Conservation (phyloP, 176 grass and related monocot genomes). For the Carex scoparia region DNA sequence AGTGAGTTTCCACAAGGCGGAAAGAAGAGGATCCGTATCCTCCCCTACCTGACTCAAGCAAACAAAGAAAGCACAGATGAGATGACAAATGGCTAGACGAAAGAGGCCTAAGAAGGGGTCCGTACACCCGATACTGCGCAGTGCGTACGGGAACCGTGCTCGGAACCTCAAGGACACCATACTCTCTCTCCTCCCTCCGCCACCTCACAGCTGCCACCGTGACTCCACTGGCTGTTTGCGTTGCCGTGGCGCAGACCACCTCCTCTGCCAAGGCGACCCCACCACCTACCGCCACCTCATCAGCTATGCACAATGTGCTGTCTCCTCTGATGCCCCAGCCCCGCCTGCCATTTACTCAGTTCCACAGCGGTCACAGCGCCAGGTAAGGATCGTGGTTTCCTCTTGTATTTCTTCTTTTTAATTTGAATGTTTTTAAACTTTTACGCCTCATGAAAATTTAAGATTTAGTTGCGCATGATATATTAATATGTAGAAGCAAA, state of each 20-base stretch:
- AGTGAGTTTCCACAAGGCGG: neutral
- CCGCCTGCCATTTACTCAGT: slow-evolving; percentile 4
- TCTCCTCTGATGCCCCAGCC: neutral
- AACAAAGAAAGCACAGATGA: too few species aligned
- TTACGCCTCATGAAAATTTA: neutral
- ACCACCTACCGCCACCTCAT: slow-evolving; percentile 25
- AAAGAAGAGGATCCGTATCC: neutral
- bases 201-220: slow-evolving; percentile 5
- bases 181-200: slow-evolving; percentile 27
- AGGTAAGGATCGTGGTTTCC: slow-evolving; percentile 6
- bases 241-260: slow-evolving; percentile 4
- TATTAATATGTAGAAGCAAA: too few species aligned
- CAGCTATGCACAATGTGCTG: neutral
- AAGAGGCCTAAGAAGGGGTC: neutral
- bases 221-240: slow-evolving; percentile 3
- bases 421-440: neutral
- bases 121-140: slow-evolving; percentile 9
- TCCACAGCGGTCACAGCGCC: slow-evolving; percentile 2
- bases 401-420: neutral
- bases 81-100: neutral
- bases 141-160: slow-evolving; percentile 16
- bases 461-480: neutral
- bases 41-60: too few species aligned
- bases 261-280: slow-evolving; percentile 21
- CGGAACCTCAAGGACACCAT: slow-evolving; percentile 21